These are phyloP conservation scores for Rhodotorula graminis DNA, from an alignment of 768 basidiomycete genomes.

Conservation along the genomic window DNA sequence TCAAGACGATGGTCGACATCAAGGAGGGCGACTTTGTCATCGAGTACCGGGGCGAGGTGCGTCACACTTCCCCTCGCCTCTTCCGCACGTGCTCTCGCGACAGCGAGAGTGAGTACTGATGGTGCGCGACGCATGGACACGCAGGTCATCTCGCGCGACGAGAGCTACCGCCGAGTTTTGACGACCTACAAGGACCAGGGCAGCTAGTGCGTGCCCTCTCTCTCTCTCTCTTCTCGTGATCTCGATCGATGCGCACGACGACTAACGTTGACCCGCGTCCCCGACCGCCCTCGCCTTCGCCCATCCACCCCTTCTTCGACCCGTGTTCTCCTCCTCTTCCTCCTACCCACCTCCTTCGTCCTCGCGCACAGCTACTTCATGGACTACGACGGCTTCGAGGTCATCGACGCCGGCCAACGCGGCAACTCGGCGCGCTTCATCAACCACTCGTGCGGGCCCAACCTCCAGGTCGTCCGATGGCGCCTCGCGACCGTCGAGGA, in stretches of 20 bases:
- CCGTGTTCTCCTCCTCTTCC: background rate
- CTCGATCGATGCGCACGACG: background rate
- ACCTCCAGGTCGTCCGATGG: slow-evolving; percentile 33
- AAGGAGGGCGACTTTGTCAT: slow-evolving; percentile 27
- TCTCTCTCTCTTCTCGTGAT: background rate
- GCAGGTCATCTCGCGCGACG: slow-evolving; percentile 36
- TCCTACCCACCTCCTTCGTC: background rate
- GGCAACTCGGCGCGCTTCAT: slow-evolving; percentile 36
- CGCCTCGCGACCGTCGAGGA: slow-evolving; percentile 28
- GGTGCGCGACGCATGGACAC: background rate
- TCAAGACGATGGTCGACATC: slow-evolving; percentile 36
- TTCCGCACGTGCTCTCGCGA: too few species aligned
- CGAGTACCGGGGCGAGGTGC: slow-evolving; percentile 37
- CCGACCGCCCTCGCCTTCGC: background rate
- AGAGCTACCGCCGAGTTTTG: slow-evolving; percentile 30
- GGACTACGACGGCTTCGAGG: slow-evolving; percentile 35
- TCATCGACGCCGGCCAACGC: slow-evolving; percentile 32
- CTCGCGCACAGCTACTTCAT: slow-evolving; percentile 23
- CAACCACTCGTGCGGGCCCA: slow-evolving; percentile 39
- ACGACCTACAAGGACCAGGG: slow-evolving; percentile 21
- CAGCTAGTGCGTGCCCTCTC: slow-evolving; percentile 9
- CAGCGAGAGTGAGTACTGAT: background rate
- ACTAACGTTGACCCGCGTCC: too few species aligned
- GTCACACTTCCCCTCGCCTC: background rate
- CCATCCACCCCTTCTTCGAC: background rate